phyloP scores from a whole-genome alignment of 2,329 filamentous ascomycete species.

The Calonectria hawksworthii region DNA sequence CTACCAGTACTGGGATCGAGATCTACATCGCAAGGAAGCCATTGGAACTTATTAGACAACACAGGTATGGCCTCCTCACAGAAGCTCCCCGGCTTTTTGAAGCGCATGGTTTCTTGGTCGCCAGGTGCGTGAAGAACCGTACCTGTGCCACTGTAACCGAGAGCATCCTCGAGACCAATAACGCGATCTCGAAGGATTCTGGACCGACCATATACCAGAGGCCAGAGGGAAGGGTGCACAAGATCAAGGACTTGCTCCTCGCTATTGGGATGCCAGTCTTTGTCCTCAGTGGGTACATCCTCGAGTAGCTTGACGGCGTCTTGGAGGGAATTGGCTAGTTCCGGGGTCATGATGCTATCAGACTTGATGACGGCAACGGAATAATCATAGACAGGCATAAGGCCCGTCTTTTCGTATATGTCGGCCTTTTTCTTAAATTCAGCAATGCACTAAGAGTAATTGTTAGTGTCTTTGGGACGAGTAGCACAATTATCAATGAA shows the following conservation, averaged over 20 bases:
- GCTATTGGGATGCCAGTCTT: conserved; percentile 74
- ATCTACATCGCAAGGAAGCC: not conserved
- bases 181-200: conserved; percentile 46
- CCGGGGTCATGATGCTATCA: conserved; percentile 44
- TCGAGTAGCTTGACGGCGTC: conserved; percentile 63
- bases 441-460: conserved; percentile 44
- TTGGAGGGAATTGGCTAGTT: conserved; percentile 54
- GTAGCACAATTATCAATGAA: too few relatives aligned
- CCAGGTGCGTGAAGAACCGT: not conserved
- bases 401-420: conserved; percentile 48
- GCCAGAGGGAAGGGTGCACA: conserved; percentile 75
- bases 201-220: conserved; percentile 67
- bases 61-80: not conserved
- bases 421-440: conserved; percentile 51
- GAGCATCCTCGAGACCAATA: conserved; percentile 54
- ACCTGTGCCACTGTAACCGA: conserved; percentile 51
- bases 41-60: not conserved
- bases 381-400: conserved; percentile 52
- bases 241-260: conserved; percentile 71
- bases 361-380: conserved; percentile 52
- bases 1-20: conserved; percentile 45
- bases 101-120: not conserved
- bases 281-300: conserved; percentile 60
- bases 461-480: not conserved
- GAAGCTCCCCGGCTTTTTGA: not conserved